Percentiles rank a stretch among this genome's conserved stretches.
Evolutionary conservation across 2,329 filamentous ascomycete species (phyloP).

Genomic region (Simplicillium aogashimaense): DNA sequence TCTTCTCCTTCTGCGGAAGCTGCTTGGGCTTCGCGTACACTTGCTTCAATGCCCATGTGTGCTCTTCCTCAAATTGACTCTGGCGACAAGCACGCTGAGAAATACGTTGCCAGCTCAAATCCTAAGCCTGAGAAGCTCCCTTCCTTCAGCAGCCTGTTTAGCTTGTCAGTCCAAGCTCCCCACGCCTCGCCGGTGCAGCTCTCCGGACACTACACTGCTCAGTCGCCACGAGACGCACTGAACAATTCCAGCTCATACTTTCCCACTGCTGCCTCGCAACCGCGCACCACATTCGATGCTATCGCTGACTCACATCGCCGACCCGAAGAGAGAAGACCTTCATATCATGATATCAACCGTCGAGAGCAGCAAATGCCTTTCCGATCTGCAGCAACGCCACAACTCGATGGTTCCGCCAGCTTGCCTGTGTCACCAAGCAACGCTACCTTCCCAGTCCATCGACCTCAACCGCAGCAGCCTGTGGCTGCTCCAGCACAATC

Average conservation of each 20-base stretch:
- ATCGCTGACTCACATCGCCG: constrained; percentile 34
- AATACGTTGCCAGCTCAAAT: constrained; percentile 7
- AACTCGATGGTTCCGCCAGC: constrained; percentile 11
- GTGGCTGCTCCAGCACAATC: no score
- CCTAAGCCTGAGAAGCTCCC: constrained; percentile 39
- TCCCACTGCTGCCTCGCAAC: constrained; percentile 29
- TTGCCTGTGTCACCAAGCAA: constrained; percentile 4
- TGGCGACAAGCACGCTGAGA: constrained; percentile 26
- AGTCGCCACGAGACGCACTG: constrained; percentile 36
- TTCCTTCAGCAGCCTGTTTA: constrained; percentile 47
- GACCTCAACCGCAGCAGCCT: no score
- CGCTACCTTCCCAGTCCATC: no score
- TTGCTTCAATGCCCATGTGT: constrained; percentile 47
- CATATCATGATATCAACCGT: no score
- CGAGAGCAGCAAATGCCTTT: background rate
- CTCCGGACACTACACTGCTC: constrained; percentile 26
- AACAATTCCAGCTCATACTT: background rate
- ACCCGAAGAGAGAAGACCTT: constrained; percentile 7
- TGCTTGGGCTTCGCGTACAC: constrained; percentile 14
- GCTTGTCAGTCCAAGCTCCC: constrained; percentile 27
- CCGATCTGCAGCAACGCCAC: no score
- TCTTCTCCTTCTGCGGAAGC: constrained; percentile 29
- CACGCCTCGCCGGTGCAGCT: constrained; percentile 34
- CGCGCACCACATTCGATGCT: constrained; percentile 35
- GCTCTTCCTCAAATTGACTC: constrained; percentile 41